Percentiles rank a stretch among this genome's conserved stretches.
Conservation (phyloP, 2,329 filamentous ascomycete species). For the Diaporthe sp. region DNA sequence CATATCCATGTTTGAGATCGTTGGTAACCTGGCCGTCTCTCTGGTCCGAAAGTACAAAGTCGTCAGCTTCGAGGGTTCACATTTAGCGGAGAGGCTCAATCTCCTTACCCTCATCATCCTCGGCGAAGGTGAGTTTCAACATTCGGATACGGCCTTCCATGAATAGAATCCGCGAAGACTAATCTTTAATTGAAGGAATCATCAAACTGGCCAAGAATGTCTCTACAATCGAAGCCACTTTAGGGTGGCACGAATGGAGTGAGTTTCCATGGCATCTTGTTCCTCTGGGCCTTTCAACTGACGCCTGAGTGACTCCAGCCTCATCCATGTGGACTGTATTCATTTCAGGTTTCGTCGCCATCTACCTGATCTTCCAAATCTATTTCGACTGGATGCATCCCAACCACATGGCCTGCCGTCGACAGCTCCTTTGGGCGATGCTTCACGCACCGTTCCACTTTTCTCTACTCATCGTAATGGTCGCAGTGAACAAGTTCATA, state of each 20-base stretch:
- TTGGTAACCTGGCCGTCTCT: constrained; percentile 63
- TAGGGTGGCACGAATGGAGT: constrained; percentile 23
- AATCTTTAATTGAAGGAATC: neutral
- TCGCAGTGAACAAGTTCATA: constrained; percentile 69
- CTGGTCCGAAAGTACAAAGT: constrained; percentile 58
- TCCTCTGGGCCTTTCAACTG: neutral
- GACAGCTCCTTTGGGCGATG: constrained; percentile 68
- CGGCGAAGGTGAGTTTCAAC: constrained; percentile 60
- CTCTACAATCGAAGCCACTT: neutral
- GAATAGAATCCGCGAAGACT: neutral
- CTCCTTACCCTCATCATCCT: constrained; percentile 73
- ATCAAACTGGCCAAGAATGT: constrained; percentile 27
- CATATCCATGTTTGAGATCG: constrained; percentile 67
- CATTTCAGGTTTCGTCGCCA: constrained; percentile 45
- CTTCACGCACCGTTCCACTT: constrained; percentile 74
- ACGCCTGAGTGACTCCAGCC: neutral
- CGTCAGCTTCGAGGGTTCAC: constrained; percentile 70
- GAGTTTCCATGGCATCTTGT: neutral
- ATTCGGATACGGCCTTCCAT: too few species aligned
- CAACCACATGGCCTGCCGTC: constrained; percentile 64
- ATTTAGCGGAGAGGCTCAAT: constrained; percentile 72
- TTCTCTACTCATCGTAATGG: constrained; percentile 69
- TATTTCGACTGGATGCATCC: constrained; percentile 74
- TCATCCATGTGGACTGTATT: constrained; percentile 36
- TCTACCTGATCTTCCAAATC: constrained; percentile 57